Evolutionary conservation across 2,329 filamentous ascomycete genomes (phyloP), one percentile per base, ranked within the genome.

Genomic region (Xylariales sp.): DNA sequence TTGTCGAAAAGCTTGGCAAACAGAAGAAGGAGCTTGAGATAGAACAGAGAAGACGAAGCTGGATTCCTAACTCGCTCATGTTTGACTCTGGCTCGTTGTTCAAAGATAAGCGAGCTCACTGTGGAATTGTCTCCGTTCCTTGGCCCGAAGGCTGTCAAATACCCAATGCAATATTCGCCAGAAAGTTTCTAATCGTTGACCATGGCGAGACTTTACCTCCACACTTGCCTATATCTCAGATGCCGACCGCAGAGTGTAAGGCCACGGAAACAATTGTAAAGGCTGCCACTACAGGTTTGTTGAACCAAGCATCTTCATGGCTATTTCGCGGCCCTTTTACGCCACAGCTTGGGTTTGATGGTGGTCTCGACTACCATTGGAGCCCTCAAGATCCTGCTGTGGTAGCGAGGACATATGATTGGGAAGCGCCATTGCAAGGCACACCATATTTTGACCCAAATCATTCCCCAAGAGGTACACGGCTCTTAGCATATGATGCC

Each of bases 291-390:
- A 69, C 70, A 34, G 78, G 75, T 9, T 55, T 78, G 8, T 39
- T 80, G 28, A 73, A 72, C 46, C 65, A 66, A 65, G 32, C 69
- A 56, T 67, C 70, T 7, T 61, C 75, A 2, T 78, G 76, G 77
- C 75, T 73, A 43, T 82, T 83, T 64, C 77, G 77, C 3, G 81
- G 81, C 2, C 82, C 82, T 0, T 82, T 84, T 32, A 84, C 81
- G 1, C 81, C 82, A 12, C 80, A 83, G 60, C 76, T 84, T 28
- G 82, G 82, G 58, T 83, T 82, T 53, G 82, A 84, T 67, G 79
- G 82, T 18, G 81, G 82, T 1, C 75, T 83, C 48, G 82, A 84
- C 63, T 82, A 81, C 64, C 75, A 78, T 54, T 83, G 80, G 78
- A 76, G 68, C 41, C 55, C 61, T 41, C 63, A 70, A 34, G 71